phyloP scores from a whole-genome alignment of 2,329 filamentous ascomycete species.

The Penicillium janthinellum region DNA sequence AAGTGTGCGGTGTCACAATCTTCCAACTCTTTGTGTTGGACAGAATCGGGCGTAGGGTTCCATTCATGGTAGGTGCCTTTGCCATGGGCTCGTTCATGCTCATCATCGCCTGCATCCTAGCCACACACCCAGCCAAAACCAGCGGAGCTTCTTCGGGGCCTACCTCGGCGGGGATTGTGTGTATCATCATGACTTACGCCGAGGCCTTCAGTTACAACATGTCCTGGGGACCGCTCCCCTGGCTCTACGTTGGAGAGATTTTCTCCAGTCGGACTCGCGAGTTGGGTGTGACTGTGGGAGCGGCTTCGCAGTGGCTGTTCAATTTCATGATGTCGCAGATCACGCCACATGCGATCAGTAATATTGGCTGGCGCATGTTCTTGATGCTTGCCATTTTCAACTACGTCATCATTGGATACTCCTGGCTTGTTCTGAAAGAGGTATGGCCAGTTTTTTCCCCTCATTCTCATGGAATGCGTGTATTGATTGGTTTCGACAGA shows the following conservation, averaged over 20 bases:
- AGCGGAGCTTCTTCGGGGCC: slow-evolving; percentile 33
- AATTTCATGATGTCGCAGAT: slow-evolving; percentile 45
- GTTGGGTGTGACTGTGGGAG: slow-evolving; percentile 38
- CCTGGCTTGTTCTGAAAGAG: slow-evolving; percentile 48
- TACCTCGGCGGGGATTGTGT: slow-evolving; percentile 46
- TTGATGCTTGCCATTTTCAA: slow-evolving; percentile 56
- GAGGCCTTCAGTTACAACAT: slow-evolving; percentile 49
- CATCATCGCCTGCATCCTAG: slow-evolving; percentile 53
- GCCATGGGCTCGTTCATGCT: slow-evolving; percentile 58
- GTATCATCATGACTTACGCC: slow-evolving; percentile 55
- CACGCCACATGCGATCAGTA: slow-evolving; percentile 46
- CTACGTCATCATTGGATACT: slow-evolving; percentile 48
- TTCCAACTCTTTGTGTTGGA: slow-evolving; percentile 55
- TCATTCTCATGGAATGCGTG: not conserved
- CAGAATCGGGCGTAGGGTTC: slow-evolving; percentile 51
- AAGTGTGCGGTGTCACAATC: slow-evolving; percentile 51
- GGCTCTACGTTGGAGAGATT: slow-evolving; percentile 43
- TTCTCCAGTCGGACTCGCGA: slow-evolving; percentile 42
- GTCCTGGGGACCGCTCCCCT: slow-evolving; percentile 43
- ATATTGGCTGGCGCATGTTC: slow-evolving; percentile 54
- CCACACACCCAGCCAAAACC: slow-evolving; percentile 45
- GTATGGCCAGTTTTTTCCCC: slow-evolving; percentile 18
- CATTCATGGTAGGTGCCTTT: slow-evolving; percentile 53
- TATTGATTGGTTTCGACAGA: slow-evolving; percentile 31
- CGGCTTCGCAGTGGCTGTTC: slow-evolving; percentile 44